These are phyloP conservation scores for Lasiodiplodia gonubiensis DNA, from an alignment of 2,329 filamentous ascomycete genomes.

Conservation along the genomic window DNA sequence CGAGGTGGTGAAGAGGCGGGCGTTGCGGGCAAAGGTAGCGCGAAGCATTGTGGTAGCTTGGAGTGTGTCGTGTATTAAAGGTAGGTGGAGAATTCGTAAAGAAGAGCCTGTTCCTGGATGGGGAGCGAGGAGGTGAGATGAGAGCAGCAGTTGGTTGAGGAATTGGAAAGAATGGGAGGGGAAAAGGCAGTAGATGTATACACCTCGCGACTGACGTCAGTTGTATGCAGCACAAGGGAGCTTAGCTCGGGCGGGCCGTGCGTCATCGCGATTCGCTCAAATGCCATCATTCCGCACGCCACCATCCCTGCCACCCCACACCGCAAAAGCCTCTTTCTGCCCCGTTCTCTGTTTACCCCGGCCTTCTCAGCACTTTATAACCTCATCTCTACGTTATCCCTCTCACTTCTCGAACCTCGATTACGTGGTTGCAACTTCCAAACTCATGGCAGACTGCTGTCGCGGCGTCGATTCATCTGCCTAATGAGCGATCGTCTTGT, in stretches of 20 bases:
- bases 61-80: neutral
- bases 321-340: constrained; percentile 15
- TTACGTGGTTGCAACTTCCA: neutral
- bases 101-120: neutral
- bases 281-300: constrained; percentile 20
- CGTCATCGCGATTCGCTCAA: constrained; percentile 17
- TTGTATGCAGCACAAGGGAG: constrained; percentile 2
- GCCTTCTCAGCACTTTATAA: neutral
- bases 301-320: constrained; percentile 21
- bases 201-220: constrained; percentile 12
- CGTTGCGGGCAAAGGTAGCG: constrained; percentile 50
- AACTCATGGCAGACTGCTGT: too few species aligned
- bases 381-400: constrained; percentile 22
- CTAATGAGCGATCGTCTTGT: neutral
- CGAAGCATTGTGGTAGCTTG: constrained; percentile 52
- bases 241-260: constrained; percentile 9
- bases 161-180: neutral
- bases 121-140: neutral
- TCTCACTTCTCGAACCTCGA: neutral
- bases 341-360: neutral
- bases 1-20: constrained; percentile 62
- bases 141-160: neutral
- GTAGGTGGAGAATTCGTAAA: neutral
- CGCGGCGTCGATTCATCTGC: neutral
- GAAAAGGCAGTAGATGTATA: constrained; percentile 7